These are phyloP conservation scores for Phytopythium ostracodes DNA, from an alignment of 352 stramenopile species.

Conservation along the genomic window DNA sequence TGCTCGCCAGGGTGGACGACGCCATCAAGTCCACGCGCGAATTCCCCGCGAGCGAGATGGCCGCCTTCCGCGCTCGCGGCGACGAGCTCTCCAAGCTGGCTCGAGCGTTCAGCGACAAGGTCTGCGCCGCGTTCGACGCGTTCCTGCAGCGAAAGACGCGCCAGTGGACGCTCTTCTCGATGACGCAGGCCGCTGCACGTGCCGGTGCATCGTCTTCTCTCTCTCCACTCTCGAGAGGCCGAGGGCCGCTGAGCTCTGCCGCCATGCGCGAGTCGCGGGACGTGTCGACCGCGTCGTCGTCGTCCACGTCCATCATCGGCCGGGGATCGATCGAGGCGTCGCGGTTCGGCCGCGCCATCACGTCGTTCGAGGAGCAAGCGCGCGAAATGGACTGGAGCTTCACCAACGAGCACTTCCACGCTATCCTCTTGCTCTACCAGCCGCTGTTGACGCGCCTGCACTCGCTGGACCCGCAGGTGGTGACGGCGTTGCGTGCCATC, in stretches of 20 bases:
- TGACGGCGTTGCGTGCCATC: slow-evolving; percentile 29
- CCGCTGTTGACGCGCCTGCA: slow-evolving; percentile 32
- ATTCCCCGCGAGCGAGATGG: slow-evolving; percentile 66
- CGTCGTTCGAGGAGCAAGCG: slow-evolving; percentile 30
- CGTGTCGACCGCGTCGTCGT: slow-evolving; percentile 16
- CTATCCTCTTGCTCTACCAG: slow-evolving; percentile 38
- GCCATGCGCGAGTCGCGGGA: slow-evolving; percentile 27
- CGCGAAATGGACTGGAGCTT: slow-evolving; percentile 67
- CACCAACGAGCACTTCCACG: slow-evolving; percentile 56
- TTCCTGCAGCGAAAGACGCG: slow-evolving; percentile 52
- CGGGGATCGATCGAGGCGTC: slow-evolving; percentile 17
- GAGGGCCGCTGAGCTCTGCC: slow-evolving; percentile 5
- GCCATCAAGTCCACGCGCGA: slow-evolving; percentile 53
- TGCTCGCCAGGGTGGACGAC: slow-evolving; percentile 37
- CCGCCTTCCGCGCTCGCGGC: slow-evolving; percentile 43
- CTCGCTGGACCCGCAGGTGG: slow-evolving; percentile 34
- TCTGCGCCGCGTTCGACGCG: slow-evolving; percentile 43
- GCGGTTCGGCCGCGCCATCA: slow-evolving; percentile 27
- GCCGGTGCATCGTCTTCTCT: background rate
- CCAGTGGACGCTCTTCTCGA: slow-evolving; percentile 27
- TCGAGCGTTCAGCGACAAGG: slow-evolving; percentile 45
- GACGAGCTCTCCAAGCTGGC: slow-evolving; percentile 51
- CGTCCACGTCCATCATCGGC: slow-evolving; percentile 10
- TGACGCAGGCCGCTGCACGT: slow-evolving; percentile 3
- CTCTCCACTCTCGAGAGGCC: slow-evolving; percentile 4